Conservation (phyloP, 2,329 filamentous ascomycete species). For the Ceratocystis destructans region DNA sequence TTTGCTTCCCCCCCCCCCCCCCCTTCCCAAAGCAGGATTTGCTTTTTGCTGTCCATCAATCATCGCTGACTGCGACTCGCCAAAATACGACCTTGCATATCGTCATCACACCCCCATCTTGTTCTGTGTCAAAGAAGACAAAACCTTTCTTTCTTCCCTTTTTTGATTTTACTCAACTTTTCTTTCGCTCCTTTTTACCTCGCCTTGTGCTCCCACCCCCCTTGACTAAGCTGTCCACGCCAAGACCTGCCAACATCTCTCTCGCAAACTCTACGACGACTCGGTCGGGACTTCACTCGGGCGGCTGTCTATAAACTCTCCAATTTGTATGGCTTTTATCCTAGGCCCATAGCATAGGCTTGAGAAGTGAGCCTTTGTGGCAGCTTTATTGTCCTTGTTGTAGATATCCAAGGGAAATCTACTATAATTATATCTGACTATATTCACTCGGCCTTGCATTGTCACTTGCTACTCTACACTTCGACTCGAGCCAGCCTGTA, state of each 20-base stretch:
- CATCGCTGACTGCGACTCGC: neutral
- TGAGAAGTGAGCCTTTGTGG: neutral
- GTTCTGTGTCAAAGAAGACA: slow-evolving; percentile 19
- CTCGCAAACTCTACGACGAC: neutral
- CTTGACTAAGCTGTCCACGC: neutral
- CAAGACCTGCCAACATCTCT: slow-evolving; percentile 7
- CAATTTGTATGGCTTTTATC: neutral
- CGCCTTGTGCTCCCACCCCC: neutral
- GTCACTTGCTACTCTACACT: neutral
- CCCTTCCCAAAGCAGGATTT: neutral
- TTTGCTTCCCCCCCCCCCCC: neutral
- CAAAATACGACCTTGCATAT: neutral
- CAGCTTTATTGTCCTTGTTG: neutral
- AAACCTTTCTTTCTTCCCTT: slow-evolving; percentile 10
- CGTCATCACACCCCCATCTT: slow-evolving; percentile 14
- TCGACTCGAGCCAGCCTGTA: neutral
- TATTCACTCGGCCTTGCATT: neutral
- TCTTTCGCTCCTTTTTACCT: neutral
- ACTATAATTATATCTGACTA: neutral
- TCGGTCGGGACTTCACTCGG: too few species aligned
- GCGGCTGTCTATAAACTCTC: neutral
- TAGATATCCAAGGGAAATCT: neutral
- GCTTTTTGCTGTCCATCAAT: neutral
- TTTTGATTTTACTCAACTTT: neutral
- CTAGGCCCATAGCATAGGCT: neutral